phyloP scores from a whole-genome alignment of 2,329 filamentous ascomycete genomes.

The Bipolaris cookei region DNA sequence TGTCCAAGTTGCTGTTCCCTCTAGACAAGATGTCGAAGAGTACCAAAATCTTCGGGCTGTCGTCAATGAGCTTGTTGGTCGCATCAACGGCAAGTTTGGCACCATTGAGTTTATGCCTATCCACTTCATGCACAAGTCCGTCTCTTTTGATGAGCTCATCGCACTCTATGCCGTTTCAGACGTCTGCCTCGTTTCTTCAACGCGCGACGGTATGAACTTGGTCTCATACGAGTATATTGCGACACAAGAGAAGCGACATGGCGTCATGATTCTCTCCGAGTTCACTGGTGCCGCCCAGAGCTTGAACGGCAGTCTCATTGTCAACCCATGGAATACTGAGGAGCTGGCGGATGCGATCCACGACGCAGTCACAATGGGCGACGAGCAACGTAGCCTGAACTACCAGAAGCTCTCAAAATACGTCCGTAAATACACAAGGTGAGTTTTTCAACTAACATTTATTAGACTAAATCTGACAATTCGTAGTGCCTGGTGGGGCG shows the following conservation, averaged over 20 bases:
- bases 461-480: constrained; percentile 25
- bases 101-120: constrained; percentile 99
- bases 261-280: constrained; percentile 93
- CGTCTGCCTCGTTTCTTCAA: constrained; percentile 89
- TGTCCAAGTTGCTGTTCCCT: constrained; percentile 94
- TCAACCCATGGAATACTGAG: constrained; percentile 99
- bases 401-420: constrained; percentile 93
- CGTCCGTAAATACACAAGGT: constrained; percentile 94
- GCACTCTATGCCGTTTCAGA: constrained; percentile 92
- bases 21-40: constrained; percentile 93
- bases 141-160: constrained; percentile 92
- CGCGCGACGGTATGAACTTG: constrained; percentile 98
- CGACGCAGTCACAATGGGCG: constrained; percentile 94
- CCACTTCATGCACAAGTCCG: constrained; percentile 96
- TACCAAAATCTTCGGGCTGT: constrained; percentile 96
- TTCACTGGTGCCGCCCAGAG: constrained; percentile 96
- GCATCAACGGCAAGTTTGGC: constrained; percentile 96
- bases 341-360: constrained; percentile 92
- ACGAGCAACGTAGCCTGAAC: constrained; percentile 84
- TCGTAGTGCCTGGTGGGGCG: constrained; percentile 86
- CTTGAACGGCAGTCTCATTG: constrained; percentile 88
- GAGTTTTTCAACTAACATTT: constrained; percentile 9
- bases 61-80: constrained; percentile 93
- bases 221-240: constrained; percentile 99
- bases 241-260: constrained; percentile 86